Evolutionary conservation across 2,329 filamentous ascomycete species (phyloP), one percentile per base, ranked within the genome.

Genomic region (Akanthomyces dipterigenus): DNA sequence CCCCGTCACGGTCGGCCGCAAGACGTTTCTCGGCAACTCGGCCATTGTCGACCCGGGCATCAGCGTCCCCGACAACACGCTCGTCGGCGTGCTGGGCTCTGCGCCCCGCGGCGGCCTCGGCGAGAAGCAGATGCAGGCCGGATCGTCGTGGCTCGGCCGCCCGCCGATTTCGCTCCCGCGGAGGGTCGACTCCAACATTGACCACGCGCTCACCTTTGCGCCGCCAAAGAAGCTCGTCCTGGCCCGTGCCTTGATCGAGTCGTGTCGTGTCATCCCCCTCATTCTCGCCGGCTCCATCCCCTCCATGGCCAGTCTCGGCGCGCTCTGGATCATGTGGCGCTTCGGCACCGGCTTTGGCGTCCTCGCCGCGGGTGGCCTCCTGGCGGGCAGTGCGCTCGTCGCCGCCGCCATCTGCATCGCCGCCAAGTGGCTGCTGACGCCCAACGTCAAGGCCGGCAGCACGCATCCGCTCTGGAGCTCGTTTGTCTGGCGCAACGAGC

Each of bases 401-500:
- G 63, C 63, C 3, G 55, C 59, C 8, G 14, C 26, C 34, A 46
- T 66, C 40, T 58, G 65, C 31, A 63, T 65, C 3, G 60, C 46
- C 36, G 66, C 61, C 24, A 67, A 67, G 31, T 67, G 65, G 65
- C 28, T 65, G 1, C 22, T 67, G 6, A 67, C 66, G 22, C 65
- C 64, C 14, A 55, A 60, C 38, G 62, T 67, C 26, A 53, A 38
- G 0, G 31, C 63, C 34, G 65, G 66, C 24, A 62, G 62, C 61
- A 63, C 66, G n/a, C 63, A 60, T 45, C 66, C 66, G 18, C 61
- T 67, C 2, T 67, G 66, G 66, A 67, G 65, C 57, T 65, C 64
- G 2, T 67, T 67, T 34, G 66, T 67, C 42, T 67, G 66, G 66
- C 65, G 66, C 59, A 67, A 67, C 50, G 66, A 86, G 62, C 74